Percentiles rank a stretch among this genome's conserved stretches.
phyloP scores from a whole-genome alignment of 345 rosid genomes.

The Hibiscus trionum region DNA sequence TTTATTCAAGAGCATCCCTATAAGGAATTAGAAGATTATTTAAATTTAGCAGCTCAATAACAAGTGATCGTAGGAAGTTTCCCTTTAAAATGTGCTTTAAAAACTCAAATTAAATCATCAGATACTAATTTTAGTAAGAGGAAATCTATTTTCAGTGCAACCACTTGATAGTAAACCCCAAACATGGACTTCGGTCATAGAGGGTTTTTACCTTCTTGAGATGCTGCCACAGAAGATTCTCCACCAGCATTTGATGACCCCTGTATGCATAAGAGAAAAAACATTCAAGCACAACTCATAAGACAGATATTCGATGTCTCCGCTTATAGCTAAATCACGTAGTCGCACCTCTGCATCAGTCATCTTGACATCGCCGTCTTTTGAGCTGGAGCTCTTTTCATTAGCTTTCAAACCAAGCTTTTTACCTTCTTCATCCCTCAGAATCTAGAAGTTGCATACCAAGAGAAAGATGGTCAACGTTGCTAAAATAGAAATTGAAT shows the following conservation, averaged over 20 bases:
- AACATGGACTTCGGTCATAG: neutral
- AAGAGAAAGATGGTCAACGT: neutral
- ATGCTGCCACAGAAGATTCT: constrained; percentile 48
- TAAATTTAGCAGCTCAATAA: no score
- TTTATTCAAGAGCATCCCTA: neutral
- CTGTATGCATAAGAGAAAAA: constrained; percentile 27
- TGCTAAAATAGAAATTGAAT: constrained; percentile 1
- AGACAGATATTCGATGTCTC: neutral
- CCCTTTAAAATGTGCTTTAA: no score
- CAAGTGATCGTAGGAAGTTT: no score
- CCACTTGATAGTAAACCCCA: neutral
- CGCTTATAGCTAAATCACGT: neutral
- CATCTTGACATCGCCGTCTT: constrained; percentile 68
- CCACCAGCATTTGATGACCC: constrained; percentile 55
- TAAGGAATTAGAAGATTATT: neutral
- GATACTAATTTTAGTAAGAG: no score
- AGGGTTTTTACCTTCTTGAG: constrained; percentile 47
- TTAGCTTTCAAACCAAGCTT: constrained; percentile 60
- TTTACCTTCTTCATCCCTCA: constrained; percentile 85
- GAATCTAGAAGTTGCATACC: constrained; percentile 31
- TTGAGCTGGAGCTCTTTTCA: constrained; percentile 45
- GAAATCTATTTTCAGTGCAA: no score
- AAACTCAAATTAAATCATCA: no score
- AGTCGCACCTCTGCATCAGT: constrained; percentile 68
- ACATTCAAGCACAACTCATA: neutral